A percentile compares a stretch with the other conserved stretches of the same genome.
phyloP scores from a whole-genome alignment of 805 yeast species.

The Wickerhamomyces subpelliculosus region DNA sequence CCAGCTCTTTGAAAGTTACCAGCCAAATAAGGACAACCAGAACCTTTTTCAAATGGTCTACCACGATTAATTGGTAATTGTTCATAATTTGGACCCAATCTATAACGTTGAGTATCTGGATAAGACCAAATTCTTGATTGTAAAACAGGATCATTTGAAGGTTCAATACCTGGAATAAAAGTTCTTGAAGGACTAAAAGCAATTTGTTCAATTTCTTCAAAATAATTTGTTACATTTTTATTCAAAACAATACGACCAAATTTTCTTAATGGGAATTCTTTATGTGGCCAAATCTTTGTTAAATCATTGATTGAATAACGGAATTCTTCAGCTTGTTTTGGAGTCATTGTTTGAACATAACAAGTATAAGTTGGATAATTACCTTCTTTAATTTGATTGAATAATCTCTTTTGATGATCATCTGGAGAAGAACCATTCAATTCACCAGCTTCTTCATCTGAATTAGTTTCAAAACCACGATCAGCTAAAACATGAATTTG shows the following conservation, averaged over 20 bases:
- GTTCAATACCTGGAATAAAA: constrained; percentile 67
- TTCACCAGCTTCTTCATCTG: constrained; percentile 39
- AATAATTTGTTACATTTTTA: constrained; percentile 23
- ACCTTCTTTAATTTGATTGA: constrained; percentile 39
- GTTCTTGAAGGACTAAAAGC: constrained; percentile 68
- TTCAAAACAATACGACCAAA: constrained; percentile 44
- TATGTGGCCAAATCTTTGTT: constrained; percentile 54
- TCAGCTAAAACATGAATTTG: constrained; percentile 49
- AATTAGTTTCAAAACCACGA: constrained; percentile 40
- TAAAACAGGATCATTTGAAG: constrained; percentile 72
- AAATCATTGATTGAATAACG: constrained; percentile 43
- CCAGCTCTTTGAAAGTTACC: constrained; percentile 57
- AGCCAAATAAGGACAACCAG: constrained; percentile 43
- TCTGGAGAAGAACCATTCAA: constrained; percentile 46
- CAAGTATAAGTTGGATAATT: constrained; percentile 44
- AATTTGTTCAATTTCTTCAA: constrained; percentile 37
- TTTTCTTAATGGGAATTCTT: constrained; percentile 45
- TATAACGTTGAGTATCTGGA: constrained; percentile 71
- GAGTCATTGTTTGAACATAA: constrained; percentile 54
- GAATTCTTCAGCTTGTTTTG: constrained; percentile 46
- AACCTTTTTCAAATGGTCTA: constrained; percentile 20
- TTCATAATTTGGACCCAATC: constrained; percentile 62
- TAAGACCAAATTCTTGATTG: constrained; percentile 73
- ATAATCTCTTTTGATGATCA: constrained; percentile 33
- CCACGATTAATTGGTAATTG: constrained; percentile 60